These are phyloP conservation scores for Sicyos baderoa DNA, from an alignment of 306 rosid genomes.

Conservation along the genomic window DNA sequence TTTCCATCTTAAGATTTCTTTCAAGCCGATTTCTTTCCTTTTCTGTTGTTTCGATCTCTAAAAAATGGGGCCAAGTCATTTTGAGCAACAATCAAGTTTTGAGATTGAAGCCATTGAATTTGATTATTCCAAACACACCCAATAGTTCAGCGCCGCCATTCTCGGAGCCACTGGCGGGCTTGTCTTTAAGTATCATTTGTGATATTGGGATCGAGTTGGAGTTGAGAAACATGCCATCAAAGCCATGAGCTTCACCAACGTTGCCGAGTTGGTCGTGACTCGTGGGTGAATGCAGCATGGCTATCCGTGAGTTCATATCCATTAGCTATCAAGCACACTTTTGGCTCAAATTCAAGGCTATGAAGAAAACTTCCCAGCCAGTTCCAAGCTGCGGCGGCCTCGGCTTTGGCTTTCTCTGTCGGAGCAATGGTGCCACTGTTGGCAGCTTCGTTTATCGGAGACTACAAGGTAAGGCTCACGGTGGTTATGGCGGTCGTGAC, in stretches of 20 bases:
- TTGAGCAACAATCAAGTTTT: slow-evolving; percentile 42
- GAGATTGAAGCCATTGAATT: slow-evolving; percentile 39
- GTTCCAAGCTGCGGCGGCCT: slow-evolving; percentile 74
- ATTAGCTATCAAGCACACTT: slow-evolving; percentile 80
- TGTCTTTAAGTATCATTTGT: slow-evolving; percentile 74
- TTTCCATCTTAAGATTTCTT: too few species aligned
- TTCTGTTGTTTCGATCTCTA: slow-evolving; percentile 22
- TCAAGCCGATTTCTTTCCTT: too few species aligned
- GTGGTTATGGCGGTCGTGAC: slow-evolving; percentile 56
- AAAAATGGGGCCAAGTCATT: slow-evolving; percentile 23
- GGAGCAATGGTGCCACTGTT: slow-evolving; percentile 87
- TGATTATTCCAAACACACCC: slow-evolving; percentile 81
- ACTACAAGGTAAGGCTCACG: slow-evolving; percentile 48
- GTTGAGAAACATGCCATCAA: slow-evolving; percentile 74
- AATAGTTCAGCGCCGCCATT: slow-evolving; percentile 85
- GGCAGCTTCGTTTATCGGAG: slow-evolving; percentile 68
- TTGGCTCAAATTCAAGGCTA: slow-evolving; percentile 44
- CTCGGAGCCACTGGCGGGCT: slow-evolving; percentile 91
- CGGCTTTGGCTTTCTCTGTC: slow-evolving; percentile 68
- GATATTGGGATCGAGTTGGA: slow-evolving; percentile 97
- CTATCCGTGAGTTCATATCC: slow-evolving; percentile 88
- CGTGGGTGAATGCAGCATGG: slow-evolving; percentile 94
- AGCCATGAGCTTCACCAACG: slow-evolving; percentile 74
- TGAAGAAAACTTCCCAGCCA: slow-evolving; percentile 65
- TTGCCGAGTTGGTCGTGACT: slow-evolving; percentile 83